These are phyloP conservation scores for Ganoderma resinaceum DNA, from an alignment of 1,284 basidiomycete species.

Conservation along the genomic window DNA sequence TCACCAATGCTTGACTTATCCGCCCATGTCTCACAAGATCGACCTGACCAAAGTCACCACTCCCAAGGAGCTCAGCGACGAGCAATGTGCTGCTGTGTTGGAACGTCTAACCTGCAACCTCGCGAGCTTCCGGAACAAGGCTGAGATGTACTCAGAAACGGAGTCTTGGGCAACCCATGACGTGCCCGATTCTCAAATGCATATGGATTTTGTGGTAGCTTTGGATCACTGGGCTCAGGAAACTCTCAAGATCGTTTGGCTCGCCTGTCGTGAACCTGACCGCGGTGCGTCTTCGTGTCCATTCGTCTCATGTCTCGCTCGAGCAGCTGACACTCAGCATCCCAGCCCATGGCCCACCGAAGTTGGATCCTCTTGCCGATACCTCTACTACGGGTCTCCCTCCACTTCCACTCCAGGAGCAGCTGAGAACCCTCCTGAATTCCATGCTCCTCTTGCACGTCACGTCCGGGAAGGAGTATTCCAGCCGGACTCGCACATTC, in stretches of 20 bases:
- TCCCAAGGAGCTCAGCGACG: constrained; percentile 47
- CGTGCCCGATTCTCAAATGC: constrained; percentile 29
- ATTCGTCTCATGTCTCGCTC: neutral
- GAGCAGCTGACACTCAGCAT: neutral
- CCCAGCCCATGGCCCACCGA: constrained; percentile 9
- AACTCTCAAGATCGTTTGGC: constrained; percentile 53
- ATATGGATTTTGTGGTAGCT: constrained; percentile 44
- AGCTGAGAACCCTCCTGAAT: constrained; percentile 50
- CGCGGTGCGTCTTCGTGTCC: constrained; percentile 42
- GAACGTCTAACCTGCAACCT: constrained; percentile 53
- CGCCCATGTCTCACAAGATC: constrained; percentile 29
- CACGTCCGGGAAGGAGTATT: constrained; percentile 56
- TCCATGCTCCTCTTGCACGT: constrained; percentile 59
- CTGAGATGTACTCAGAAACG: constrained; percentile 46
- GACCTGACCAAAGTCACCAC: constrained; percentile 49
- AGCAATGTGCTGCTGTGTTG: constrained; percentile 49
- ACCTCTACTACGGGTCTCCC: constrained; percentile 53
- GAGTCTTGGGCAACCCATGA: constrained; percentile 45
- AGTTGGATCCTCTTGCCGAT: constrained; percentile 46
- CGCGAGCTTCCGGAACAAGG: constrained; percentile 54
- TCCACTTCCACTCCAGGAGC: constrained; percentile 45
- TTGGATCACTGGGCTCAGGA: constrained; percentile 56
- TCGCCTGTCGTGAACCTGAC: constrained; percentile 54
- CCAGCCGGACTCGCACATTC: constrained; percentile 60
- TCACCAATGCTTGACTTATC: constrained; percentile 8